Conservation (phyloP, 768 basidiomycete genomes). For the Mycena galericulata region DNA sequence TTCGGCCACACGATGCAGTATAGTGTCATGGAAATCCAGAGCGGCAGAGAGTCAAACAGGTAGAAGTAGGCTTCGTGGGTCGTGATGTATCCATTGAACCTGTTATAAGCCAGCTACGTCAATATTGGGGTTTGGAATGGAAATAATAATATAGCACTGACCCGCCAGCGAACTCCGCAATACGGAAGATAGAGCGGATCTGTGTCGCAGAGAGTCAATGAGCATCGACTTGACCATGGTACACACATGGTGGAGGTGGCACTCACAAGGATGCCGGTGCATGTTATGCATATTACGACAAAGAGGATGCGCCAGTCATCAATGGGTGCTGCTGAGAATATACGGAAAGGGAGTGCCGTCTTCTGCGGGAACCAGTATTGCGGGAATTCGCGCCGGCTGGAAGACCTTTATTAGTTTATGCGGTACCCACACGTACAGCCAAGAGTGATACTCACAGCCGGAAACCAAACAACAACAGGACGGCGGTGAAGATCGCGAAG, state of each 20-base stretch:
- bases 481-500: conserved; percentile 48
- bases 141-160: conserved; percentile 34
- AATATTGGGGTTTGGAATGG: not conserved
- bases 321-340: conserved; percentile 17
- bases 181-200: conserved; percentile 66
- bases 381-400: conserved; percentile 12
- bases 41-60: conserved; percentile 63
- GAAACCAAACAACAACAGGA: conserved; percentile 47
- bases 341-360: not conserved
- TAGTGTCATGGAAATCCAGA: conserved; percentile 58
- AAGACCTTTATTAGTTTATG: no score
- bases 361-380: not conserved
- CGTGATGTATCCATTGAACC: conserved; percentile 51
- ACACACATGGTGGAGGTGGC: no score
- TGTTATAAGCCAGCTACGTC: not conserved
- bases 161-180: conserved; percentile 62
- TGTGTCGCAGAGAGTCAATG: no score
- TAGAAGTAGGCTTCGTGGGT: conserved; percentile 66
- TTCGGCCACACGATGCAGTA: conserved; percentile 46
- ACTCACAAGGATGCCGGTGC: conserved; percentile 40
- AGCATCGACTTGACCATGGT: no score
- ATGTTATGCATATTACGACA: conserved; percentile 6
- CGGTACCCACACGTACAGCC: not conserved
- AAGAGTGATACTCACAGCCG: conserved; percentile 16
- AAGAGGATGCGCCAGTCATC: conserved; percentile 29